Evolutionary conservation across 1,284 basidiomycete genomes (phyloP).

Genomic region (Malassezia yamatoensis): DNA sequence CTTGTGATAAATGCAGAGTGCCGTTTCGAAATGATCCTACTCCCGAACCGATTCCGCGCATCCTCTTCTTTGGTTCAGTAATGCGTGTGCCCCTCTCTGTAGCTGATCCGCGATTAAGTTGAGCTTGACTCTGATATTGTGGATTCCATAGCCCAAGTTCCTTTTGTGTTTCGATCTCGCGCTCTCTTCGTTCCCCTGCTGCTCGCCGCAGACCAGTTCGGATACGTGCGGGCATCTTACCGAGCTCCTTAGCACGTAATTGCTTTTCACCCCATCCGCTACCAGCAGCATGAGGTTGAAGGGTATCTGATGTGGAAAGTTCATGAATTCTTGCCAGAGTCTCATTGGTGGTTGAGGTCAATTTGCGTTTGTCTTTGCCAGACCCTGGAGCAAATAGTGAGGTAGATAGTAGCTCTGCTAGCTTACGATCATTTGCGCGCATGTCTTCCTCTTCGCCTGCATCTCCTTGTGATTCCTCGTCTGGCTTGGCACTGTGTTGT

Average conservation of each 20-base stretch:
- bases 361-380: slow-evolving; percentile 22
- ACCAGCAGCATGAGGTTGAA: slow-evolving; percentile 1
- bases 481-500: not conserved
- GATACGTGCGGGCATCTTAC: slow-evolving; percentile 34
- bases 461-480: slow-evolving; percentile 15
- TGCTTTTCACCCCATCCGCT: slow-evolving; percentile 36
- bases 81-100: slow-evolving; percentile 26
- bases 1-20: slow-evolving; percentile 27
- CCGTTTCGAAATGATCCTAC: slow-evolving; percentile 41
- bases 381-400: slow-evolving; percentile 43
- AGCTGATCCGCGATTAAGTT: slow-evolving; percentile 23
- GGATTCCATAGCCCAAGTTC: slow-evolving; percentile 44
- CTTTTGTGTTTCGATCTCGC: slow-evolving; percentile 36
- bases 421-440: slow-evolving; percentile 36
- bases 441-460: slow-evolving; percentile 34
- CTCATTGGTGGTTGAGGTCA: slow-evolving; percentile 28
- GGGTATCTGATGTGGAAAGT: slow-evolving; percentile 19
- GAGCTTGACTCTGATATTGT: slow-evolving; percentile 23
- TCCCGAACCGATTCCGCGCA: slow-evolving; percentile 37
- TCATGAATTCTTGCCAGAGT: slow-evolving; percentile 37
- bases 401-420: slow-evolving; percentile 39
- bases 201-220: slow-evolving; percentile 32
- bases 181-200: slow-evolving; percentile 32
- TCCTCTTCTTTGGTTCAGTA: slow-evolving; percentile 24
- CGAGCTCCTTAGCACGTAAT: slow-evolving; percentile 29